Evolutionary conservation across 129 eudicot genomes (phyloP).

Genomic region (Flaveria robusta): DNA sequence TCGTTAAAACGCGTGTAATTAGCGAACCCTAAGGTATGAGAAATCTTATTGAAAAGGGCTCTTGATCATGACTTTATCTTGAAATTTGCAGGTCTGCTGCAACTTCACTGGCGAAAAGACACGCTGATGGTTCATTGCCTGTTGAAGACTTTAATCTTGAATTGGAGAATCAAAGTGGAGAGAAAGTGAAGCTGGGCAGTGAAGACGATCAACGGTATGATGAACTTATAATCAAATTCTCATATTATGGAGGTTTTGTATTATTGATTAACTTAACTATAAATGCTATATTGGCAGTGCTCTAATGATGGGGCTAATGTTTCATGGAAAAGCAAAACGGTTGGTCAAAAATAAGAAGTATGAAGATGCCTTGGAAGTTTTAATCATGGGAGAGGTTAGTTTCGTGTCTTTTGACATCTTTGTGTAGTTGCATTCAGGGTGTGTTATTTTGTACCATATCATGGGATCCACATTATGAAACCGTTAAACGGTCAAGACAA

Average conservation of each 20-base stretch:
- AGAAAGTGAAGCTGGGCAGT: conserved; percentile 74
- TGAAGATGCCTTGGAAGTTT: conserved; percentile 85
- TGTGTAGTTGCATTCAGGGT: neutral
- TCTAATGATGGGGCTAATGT: conserved; percentile 96
- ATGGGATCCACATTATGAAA: neutral
- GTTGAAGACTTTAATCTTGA: conserved; percentile 85
- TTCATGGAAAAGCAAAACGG: conserved; percentile 78
- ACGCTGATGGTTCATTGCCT: conserved; percentile 85
- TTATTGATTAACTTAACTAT: conserved; percentile 10
- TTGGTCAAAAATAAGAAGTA: conserved; percentile 53
- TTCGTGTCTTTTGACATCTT: conserved; percentile 17
- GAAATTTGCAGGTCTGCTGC: conserved; percentile 74
- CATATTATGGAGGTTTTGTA: neutral
- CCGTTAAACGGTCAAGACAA: neutral
- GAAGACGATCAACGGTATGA: conserved; percentile 88
- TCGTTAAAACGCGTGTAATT: conserved; percentile 6
- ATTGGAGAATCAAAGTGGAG: conserved; percentile 91
- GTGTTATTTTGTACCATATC: neutral
- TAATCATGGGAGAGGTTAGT: conserved; percentile 88
- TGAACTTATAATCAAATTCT: neutral
- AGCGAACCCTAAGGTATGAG: conserved; percentile 10
- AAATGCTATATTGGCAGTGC: conserved; percentile 56
- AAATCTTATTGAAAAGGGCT: neutral
- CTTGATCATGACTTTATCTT: neutral
- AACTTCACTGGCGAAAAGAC: conserved; percentile 71